phyloP scores from a whole-genome alignment of 1,284 basidiomycete species.

The Agroathelia rolfsii region DNA sequence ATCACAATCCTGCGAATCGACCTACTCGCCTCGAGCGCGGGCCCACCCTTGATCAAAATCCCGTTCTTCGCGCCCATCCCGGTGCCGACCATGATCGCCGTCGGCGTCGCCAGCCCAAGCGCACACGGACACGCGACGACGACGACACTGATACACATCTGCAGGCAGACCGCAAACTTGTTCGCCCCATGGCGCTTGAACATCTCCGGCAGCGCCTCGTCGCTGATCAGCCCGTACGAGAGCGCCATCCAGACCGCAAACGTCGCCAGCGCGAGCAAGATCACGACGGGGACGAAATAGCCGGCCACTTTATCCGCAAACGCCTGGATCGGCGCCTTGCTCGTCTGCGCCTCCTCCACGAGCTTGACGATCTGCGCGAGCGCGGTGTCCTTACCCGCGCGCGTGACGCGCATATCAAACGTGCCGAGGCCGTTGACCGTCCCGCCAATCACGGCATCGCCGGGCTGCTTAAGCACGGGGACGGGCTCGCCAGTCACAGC shows the following conservation, averaged over 20 bases:
- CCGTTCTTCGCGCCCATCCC: slow-evolving; percentile 96
- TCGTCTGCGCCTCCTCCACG: slow-evolving; percentile 96
- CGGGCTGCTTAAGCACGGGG: slow-evolving; percentile 76
- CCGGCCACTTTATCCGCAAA: slow-evolving; percentile 95
- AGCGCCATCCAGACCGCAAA: slow-evolving; percentile 83
- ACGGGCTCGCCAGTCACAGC: slow-evolving; percentile 97
- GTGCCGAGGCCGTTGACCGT: slow-evolving; percentile 95
- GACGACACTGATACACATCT: slow-evolving; percentile 96
- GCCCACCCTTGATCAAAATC: slow-evolving; percentile 95
- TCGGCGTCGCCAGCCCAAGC: slow-evolving; percentile 91
- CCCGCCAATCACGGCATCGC: slow-evolving; percentile 87
- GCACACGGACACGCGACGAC: slow-evolving; percentile 99
- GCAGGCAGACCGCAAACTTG: slow-evolving; percentile 88
- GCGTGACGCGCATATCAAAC: slow-evolving; percentile 91
- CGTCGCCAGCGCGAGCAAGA: slow-evolving; percentile 74
- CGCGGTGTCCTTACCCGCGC: slow-evolving; percentile 93
- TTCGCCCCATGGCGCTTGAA: slow-evolving; percentile 79
- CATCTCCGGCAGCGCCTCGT: slow-evolving; percentile 65
- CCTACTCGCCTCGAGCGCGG: slow-evolving; percentile 87
- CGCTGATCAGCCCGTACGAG: slow-evolving; percentile 50
- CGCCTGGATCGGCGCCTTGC: slow-evolving; percentile 95
- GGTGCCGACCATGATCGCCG: slow-evolving; percentile 99
- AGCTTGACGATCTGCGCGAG: slow-evolving; percentile 93
- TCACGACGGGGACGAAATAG: slow-evolving; percentile 89
- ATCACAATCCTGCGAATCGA: slow-evolving; percentile 76